A percentile compares a stretch with the other conserved stretches of the same genome.
Evolutionary conservation across 2,329 filamentous ascomycete species (phyloP).

Genomic region (Diplodia mutila): DNA sequence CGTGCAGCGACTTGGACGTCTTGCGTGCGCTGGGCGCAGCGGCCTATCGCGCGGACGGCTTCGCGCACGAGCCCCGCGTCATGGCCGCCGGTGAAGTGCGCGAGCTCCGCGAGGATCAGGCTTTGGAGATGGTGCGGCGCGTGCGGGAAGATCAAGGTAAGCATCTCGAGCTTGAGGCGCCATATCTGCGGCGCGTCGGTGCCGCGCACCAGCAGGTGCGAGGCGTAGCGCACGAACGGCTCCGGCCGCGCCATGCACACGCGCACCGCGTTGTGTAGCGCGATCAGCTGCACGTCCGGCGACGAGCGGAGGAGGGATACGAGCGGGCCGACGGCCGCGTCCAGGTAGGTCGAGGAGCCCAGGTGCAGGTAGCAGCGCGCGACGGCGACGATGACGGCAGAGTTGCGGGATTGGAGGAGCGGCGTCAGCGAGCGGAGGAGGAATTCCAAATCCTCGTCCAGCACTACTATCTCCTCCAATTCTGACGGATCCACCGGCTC

Average conservation of each 20-base stretch:
- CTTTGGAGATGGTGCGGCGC: conserved; percentile 76
- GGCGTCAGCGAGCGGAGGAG: conserved; percentile 79
- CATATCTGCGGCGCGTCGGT: conserved; percentile 81
- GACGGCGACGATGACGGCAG: conserved; percentile 87
- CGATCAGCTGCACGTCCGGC: conserved; percentile 85
- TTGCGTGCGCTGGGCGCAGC: conserved; percentile 74
- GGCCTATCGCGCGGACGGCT: conserved; percentile 87
- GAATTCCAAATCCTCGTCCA: conserved; percentile 82
- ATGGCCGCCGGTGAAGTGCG: conserved; percentile 82
- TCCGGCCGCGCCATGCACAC: conserved; percentile 76
- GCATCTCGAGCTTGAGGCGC: conserved; percentile 87
- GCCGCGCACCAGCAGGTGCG: conserved; percentile 84
- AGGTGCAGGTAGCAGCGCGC: conserved; percentile 83
- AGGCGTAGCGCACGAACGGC: conserved; percentile 84
- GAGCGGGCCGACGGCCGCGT: conserved; percentile 77
- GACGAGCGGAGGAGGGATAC: conserved; percentile 83
- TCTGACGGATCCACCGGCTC: conserved; percentile 50
- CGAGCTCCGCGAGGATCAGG: conserved; percentile 86
- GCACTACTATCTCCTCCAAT: conserved; percentile 60
- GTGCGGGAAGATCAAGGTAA: conserved; percentile 89
- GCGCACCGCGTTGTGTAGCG: conserved; percentile 93
- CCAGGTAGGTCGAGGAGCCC: conserved; percentile 76
- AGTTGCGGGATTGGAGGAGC: conserved; percentile 90
- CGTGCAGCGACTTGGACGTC: conserved; percentile 71
- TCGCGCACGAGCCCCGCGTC: conserved; percentile 82